A percentile compares a stretch with the other conserved stretches of the same genome.
phyloP scores from a whole-genome alignment of 1,139 yeast genomes.

The Yamadazyma membranifaciens region DNA sequence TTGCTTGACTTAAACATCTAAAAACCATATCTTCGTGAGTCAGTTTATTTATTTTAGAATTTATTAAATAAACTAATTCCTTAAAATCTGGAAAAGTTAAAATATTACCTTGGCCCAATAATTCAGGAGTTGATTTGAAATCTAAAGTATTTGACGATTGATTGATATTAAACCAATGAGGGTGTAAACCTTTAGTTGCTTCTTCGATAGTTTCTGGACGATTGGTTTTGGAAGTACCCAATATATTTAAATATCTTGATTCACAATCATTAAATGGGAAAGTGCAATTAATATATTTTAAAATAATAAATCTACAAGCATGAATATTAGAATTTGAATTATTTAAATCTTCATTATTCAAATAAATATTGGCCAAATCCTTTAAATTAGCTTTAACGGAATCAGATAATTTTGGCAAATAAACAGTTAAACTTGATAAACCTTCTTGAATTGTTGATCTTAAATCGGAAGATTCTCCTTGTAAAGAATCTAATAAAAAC shows the following conservation, averaged over 20 bases:
- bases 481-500: slow-evolving; percentile 72
- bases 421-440: slow-evolving; percentile 56
- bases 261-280: slow-evolving; percentile 69
- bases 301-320: slow-evolving; percentile 57
- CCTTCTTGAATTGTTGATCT: slow-evolving; percentile 73
- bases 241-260: slow-evolving; percentile 65
- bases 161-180: slow-evolving; percentile 59
- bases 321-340: slow-evolving; percentile 21
- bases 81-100: slow-evolving; percentile 46
- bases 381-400: slow-evolving; percentile 45
- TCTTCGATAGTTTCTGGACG: slow-evolving; percentile 78
- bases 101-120: slow-evolving; percentile 35
- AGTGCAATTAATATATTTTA: slow-evolving; percentile 64
- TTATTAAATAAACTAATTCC: slow-evolving; percentile 29
- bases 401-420: slow-evolving; percentile 40
- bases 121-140: slow-evolving; percentile 43
- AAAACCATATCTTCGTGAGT: slow-evolving; percentile 23
- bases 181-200: slow-evolving; percentile 78
- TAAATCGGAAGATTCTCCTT: slow-evolving; percentile 61
- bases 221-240: slow-evolving; percentile 59
- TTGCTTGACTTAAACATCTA: slow-evolving; percentile 36
- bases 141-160: slow-evolving; percentile 43
- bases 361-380: slow-evolving; percentile 36
- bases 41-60: slow-evolving; percentile 22
- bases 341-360: slow-evolving; percentile 22